Percentiles rank a stretch among this genome's conserved stretches.
phyloP scores from a whole-genome alignment of 768 basidiomycete species.

The Naematelia aurantialba region DNA sequence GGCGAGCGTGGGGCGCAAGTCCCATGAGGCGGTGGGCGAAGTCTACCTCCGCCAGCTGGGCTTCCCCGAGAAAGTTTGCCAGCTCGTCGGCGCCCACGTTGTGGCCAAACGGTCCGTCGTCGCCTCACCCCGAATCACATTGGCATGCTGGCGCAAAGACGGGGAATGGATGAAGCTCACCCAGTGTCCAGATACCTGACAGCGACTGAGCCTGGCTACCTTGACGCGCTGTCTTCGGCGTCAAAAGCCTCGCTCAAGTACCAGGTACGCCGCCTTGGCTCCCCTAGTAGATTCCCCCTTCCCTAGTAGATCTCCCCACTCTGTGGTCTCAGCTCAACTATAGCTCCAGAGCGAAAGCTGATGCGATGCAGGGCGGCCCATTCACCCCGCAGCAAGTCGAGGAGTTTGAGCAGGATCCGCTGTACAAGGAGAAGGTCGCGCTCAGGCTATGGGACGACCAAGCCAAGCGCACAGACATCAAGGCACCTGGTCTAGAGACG shows the following conservation, averaged over 20 bases:
- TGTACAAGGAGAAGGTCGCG: constrained; percentile 12
- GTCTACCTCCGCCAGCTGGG: constrained; percentile 9
- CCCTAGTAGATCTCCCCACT: too few relatives aligned
- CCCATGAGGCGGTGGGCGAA: constrained; percentile 15
- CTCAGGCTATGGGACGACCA: constrained; percentile 15
- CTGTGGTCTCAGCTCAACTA: not conserved
- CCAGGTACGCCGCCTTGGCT: constrained; percentile 1
- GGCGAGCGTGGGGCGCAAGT: not conserved
- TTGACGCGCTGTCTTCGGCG: constrained; percentile 1
- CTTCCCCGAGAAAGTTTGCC: constrained; percentile 13
- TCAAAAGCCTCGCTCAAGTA: constrained; percentile 14
- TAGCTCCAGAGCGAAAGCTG: not conserved
- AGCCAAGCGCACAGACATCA: constrained; percentile 9
- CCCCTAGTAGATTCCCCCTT: not conserved
- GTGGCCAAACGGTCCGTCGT: constrained; percentile 11
- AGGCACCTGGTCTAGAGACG: constrained; percentile 13
- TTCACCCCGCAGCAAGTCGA: constrained; percentile 9
- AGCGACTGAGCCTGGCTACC: constrained; percentile 12
- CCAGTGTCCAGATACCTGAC: constrained; percentile 10
- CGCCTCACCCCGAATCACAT: not conserved
- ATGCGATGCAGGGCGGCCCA: constrained; percentile 9
- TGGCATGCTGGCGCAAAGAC: too few relatives aligned
- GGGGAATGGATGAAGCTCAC: too few relatives aligned
- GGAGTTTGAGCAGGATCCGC: constrained; percentile 6
- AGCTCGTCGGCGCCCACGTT: constrained; percentile 19